Conservation (phyloP, 2,329 filamentous ascomycete species). For the Claviceps purpurea region DNA sequence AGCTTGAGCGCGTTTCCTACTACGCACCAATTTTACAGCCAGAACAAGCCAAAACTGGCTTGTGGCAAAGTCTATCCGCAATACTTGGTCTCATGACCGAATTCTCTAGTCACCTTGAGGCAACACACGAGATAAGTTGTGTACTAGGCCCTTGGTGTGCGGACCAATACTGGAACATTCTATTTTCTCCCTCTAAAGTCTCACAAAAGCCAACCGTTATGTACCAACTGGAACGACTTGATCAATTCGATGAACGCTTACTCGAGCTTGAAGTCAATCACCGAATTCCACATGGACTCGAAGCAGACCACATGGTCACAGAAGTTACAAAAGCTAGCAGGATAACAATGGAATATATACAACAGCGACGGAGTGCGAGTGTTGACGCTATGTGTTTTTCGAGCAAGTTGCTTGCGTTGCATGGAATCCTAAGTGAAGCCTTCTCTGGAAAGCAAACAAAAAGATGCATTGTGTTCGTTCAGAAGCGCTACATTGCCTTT, state of each 20-base stretch:
- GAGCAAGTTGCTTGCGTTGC: slow-evolving; percentile 55
- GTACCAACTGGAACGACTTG: not conserved
- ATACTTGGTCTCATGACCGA: slow-evolving; percentile 26
- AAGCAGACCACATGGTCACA: not conserved
- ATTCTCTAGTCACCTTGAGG: slow-evolving; percentile 45
- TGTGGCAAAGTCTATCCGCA: slow-evolving; percentile 44
- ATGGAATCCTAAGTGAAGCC: slow-evolving; percentile 44
- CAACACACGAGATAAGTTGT: slow-evolving; percentile 44
- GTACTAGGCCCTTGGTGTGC: slow-evolving; percentile 74
- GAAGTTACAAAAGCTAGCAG: not conserved
- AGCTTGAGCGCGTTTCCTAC: slow-evolving; percentile 36
- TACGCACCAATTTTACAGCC: slow-evolving; percentile 32
- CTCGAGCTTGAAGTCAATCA: not conserved
- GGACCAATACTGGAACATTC: slow-evolving; percentile 60
- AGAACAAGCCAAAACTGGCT: slow-evolving; percentile 42
- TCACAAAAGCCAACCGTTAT: slow-evolving; percentile 40
- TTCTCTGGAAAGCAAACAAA: slow-evolving; percentile 43
- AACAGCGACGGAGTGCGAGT: not conserved
- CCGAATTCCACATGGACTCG: not conserved
- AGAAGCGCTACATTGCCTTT: slow-evolving; percentile 63
- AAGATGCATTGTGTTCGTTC: slow-evolving; percentile 78
- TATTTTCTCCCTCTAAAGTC: slow-evolving; percentile 53
- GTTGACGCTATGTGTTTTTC: slow-evolving; percentile 38
- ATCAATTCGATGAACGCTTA: not conserved
- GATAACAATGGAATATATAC: not conserved